Evolutionary conservation across 1,139 yeast species (phyloP), one percentile per base, ranked within the genome.

Genomic region (Lodderomyces metapsilosis): DNA sequence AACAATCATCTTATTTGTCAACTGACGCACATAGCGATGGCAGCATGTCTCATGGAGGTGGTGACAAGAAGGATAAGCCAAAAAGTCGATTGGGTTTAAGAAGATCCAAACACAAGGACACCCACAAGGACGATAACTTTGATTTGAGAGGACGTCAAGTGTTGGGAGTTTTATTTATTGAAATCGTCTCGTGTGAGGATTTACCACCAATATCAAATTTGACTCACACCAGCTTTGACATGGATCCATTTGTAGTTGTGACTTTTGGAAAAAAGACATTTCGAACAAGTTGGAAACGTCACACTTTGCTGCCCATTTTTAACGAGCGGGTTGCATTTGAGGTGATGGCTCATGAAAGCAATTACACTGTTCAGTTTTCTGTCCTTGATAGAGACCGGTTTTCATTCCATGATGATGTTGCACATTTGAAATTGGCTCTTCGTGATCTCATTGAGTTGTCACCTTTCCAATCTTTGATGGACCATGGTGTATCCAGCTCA

Each of bases 181-280:
- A 91, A 50, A 78, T 91, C 18, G 76, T 81, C 3, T 78, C 85
- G 1, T 88, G 91, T 18, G 68, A 78, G 1, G 89, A 80, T 42
- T 62, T 87, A 34, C 95, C 95, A 2, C 84, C 88, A 0, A 68
- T 80, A 36, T 72, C 67, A 43, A 81, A 78, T 51, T 66, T 78
- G 25, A 73, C 78, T 47, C 71, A 91, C 16, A 79, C 89, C 16
- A 83, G 92, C 0, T 92, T 84, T 55, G 96, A 89, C 59, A 88
- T 92, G 95, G 98, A 92, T 56, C 98, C 98, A 0, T 92, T 91
- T 64, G 95, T 91, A 5, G 92, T 91, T 13, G 83, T 88, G 0
- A 83, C 96, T 0, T 88, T 91, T 60, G 97, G 97, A 10, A 84
- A 87, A 55, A 84, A 85, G 49, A 88, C 94, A 0, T 91, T 81